These are phyloP conservation scores for Euphorbia tirucalli DNA, from an alignment of 345 rosid genomes.

Conservation along the genomic window DNA sequence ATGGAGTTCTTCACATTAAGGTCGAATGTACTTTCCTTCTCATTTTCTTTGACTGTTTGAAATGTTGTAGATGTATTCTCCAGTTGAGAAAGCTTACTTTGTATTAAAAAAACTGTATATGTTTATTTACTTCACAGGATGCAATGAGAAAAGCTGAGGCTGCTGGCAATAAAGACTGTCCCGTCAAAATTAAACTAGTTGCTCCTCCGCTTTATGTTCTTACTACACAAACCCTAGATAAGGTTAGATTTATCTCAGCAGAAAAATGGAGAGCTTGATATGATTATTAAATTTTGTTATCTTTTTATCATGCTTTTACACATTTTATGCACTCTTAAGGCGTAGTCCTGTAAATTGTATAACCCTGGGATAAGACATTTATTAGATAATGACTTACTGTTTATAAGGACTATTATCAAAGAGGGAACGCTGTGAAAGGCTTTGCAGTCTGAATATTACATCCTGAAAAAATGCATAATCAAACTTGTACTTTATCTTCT, in stretches of 20 bases:
- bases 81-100: background rate
- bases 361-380: background rate
- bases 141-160: slow-evolving; percentile 98
- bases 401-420: background rate
- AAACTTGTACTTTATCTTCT: background rate
- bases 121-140: slow-evolving; percentile 50
- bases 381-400: background rate
- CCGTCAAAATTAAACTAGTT: slow-evolving; percentile 92
- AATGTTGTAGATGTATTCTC: background rate
- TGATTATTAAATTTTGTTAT: background rate
- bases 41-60: background rate
- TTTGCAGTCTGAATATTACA: background rate
- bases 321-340: background rate
- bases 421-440: background rate
- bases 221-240: slow-evolving; percentile 95
- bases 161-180: slow-evolving; percentile 82
- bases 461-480: background rate
- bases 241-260: slow-evolving; percentile 43
- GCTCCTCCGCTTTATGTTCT: slow-evolving; percentile 98
- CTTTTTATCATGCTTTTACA: background rate
- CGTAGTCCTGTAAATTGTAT: background rate
- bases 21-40: slow-evolving; percentile 29
- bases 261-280: background rate
- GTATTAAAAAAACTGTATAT: background rate
- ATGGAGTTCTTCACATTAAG: slow-evolving; percentile 97